phyloP scores from a whole-genome alignment of 306 rosid species.

The Neltuma alba region DNA sequence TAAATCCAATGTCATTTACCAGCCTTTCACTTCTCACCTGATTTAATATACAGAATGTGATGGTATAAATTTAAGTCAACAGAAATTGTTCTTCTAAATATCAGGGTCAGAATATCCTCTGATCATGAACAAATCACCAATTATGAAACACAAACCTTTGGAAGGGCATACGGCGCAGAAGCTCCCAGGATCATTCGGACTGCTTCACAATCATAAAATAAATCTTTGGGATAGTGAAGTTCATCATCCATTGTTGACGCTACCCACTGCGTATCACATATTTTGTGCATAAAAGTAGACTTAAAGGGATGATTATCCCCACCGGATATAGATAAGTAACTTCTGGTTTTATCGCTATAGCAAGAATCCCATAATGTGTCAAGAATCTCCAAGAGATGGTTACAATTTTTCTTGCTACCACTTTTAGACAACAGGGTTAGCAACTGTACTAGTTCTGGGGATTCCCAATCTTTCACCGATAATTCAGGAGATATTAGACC shows the following conservation, averaged over 20 bases:
- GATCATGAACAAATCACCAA: constrained; percentile 14
- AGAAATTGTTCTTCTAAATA: no score
- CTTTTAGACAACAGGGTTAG: constrained; percentile 56
- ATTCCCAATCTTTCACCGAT: constrained; percentile 82
- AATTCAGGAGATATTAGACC: constrained; percentile 65
- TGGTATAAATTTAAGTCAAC: constrained; percentile 13
- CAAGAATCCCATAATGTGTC: constrained; percentile 86
- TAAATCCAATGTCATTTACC: constrained; percentile 70
- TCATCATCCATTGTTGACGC: constrained; percentile 63
- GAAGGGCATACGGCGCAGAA: constrained; percentile 81
- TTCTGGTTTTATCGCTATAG: constrained; percentile 67
- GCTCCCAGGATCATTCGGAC: constrained; percentile 73
- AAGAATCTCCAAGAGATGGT: constrained; percentile 72
- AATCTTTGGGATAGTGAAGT: constrained; percentile 81
- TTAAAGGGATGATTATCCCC: constrained; percentile 57
- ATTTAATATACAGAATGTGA: constrained; percentile 28
- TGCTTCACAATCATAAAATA: constrained; percentile 74
- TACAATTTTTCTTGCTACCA: constrained; percentile 63
- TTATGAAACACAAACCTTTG: constrained; percentile 71
- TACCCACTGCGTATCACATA: constrained; percentile 76
- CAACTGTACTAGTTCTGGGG: constrained; percentile 69
- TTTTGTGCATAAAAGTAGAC: constrained; percentile 68
- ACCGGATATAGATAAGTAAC: constrained; percentile 55
- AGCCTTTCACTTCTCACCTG: constrained; percentile 79
- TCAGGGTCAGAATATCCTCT: neutral